phyloP scores from a whole-genome alignment of 441 rosid species.

The Jatropha multifida region DNA sequence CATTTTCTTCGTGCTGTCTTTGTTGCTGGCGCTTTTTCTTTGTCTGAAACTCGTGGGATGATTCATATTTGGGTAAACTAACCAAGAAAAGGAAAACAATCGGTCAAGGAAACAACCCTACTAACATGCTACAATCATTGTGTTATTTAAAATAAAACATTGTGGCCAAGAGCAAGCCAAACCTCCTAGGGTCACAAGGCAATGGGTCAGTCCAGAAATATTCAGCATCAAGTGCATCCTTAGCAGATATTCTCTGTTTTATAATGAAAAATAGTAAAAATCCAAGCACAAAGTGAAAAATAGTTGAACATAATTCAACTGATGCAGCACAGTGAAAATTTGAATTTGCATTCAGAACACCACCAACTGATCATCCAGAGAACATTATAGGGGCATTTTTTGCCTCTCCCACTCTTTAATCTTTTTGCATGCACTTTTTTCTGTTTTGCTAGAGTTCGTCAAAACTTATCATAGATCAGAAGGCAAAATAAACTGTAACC shows the following conservation, averaged over 20 bases:
- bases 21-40: conserved; percentile 95
- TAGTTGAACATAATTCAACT: background rate
- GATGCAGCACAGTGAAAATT: background rate
- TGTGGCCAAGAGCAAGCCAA: background rate
- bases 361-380: background rate
- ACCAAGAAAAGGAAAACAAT: conserved; percentile 17
- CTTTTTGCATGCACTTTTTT: no score
- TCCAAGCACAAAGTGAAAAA: background rate
- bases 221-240: conserved; percentile 97
- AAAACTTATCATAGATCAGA: background rate
- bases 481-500: background rate
- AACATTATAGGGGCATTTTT: background rate
- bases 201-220: conserved; percentile 97
- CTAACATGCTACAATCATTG: background rate
- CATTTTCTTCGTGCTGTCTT: conserved; percentile 84
- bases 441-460: background rate
- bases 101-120: background rate
- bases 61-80: conserved; percentile 92
- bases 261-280: background rate
- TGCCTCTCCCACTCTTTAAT: background rate
- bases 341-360: background rate
- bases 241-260: conserved; percentile 84
- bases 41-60: conserved; percentile 97
- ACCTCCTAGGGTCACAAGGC: conserved; percentile 98
- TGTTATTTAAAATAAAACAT: background rate